Conservation (phyloP, 164 flowering plant species). For the Santalum album region DNA sequence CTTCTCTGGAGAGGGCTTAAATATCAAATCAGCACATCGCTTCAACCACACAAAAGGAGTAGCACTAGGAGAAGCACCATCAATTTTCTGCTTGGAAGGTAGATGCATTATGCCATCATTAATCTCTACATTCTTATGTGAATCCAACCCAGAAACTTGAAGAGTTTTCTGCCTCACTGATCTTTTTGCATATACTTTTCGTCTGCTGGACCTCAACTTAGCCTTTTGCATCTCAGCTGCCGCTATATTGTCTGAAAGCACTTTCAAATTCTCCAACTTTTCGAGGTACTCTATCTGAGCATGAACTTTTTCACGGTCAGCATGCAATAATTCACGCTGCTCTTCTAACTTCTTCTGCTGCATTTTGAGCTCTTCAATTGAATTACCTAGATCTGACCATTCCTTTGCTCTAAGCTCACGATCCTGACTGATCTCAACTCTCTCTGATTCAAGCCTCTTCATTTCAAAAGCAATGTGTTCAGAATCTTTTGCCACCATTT, state of each 20-base stretch:
- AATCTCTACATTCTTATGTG: constrained; percentile 1
- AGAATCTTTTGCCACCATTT: constrained; percentile 46
- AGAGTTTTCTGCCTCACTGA: constrained; percentile 12
- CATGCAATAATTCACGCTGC: constrained; percentile 71
- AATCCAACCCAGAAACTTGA: no score
- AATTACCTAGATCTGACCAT: constrained; percentile 57
- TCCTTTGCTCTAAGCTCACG: constrained; percentile 69
- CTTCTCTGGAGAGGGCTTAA: constrained; percentile 39
- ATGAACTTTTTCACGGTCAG: constrained; percentile 62
- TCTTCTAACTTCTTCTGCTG: constrained; percentile 71
- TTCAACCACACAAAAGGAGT: constrained; percentile 67
- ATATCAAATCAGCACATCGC: constrained; percentile 51
- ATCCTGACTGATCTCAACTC: constrained; percentile 56
- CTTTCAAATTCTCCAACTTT: constrained; percentile 49
- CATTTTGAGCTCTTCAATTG: constrained; percentile 73
- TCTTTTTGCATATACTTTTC: constrained; percentile 19
- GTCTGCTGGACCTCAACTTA: constrained; percentile 13
- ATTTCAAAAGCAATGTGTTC: constrained; percentile 56
- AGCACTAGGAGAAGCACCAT: constrained; percentile 24
- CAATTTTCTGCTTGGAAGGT: constrained; percentile 17
- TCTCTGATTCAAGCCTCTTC: constrained; percentile 68
- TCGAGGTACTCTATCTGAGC: constrained; percentile 49
- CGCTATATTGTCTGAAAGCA: constrained; percentile 36
- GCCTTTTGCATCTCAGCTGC: constrained; percentile 26
- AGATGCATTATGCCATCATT: constrained; percentile 14